Evolutionary conservation across 805 yeast genomes (phyloP).

Genomic region (Lipomyces japonicus): DNA sequence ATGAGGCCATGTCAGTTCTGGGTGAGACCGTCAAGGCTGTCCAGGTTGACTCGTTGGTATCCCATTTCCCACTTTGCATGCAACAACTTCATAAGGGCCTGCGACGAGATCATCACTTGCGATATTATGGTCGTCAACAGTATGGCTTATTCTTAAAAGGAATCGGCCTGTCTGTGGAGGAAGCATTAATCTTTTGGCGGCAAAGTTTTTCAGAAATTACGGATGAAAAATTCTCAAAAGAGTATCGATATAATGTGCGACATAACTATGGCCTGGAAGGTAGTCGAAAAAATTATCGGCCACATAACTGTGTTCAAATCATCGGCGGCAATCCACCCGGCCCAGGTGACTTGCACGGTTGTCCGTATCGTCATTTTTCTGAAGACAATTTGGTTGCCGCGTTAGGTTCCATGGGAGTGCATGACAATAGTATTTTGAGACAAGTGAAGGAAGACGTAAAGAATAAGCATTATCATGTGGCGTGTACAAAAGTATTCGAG

Average conservation of each 20-base stretch:
- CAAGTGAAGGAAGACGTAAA: constrained; percentile 65
- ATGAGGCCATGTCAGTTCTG: constrained; percentile 35
- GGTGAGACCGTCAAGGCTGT: constrained; percentile 56
- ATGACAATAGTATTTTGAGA: constrained; percentile 51
- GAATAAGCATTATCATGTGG: constrained; percentile 70
- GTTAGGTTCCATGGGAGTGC: constrained; percentile 61
- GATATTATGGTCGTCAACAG: constrained; percentile 81
- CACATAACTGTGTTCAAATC: constrained; percentile 80
- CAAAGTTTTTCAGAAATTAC: constrained; percentile 59
- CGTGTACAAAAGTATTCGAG: constrained; percentile 88
- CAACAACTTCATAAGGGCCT: constrained; percentile 61
- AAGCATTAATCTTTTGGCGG: constrained; percentile 83
- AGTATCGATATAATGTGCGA: constrained; percentile 81
- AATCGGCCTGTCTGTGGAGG: constrained; percentile 81
- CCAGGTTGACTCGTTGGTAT: constrained; percentile 52
- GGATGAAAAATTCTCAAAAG: constrained; percentile 76
- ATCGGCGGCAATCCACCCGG: constrained; percentile 58
- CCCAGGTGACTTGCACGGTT: constrained; percentile 75
- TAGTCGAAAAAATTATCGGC: constrained; percentile 74
- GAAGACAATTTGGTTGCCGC: constrained; percentile 58
- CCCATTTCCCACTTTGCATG: constrained; percentile 82
- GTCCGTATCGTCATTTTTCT: constrained; percentile 80
- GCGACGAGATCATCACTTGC: constrained; percentile 62
- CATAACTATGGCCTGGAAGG: constrained; percentile 94
- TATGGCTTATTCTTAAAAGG: constrained; percentile 81